phyloP scores from a whole-genome alignment of 202 grass and related monocot species.

The Miscanthus sacchariflorus region DNA sequence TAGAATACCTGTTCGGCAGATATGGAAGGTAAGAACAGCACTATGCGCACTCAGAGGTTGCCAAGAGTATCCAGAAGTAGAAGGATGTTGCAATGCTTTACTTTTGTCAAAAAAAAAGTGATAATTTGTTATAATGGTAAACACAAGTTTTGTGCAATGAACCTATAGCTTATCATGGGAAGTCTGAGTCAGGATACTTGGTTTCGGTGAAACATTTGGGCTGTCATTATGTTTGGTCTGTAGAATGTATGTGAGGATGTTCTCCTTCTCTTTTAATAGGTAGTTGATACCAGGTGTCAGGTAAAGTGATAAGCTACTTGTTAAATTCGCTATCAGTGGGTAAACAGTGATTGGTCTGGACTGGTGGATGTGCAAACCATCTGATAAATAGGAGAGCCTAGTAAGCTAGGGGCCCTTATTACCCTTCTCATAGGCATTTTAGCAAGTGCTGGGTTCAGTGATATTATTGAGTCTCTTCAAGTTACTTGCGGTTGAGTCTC shows the following conservation, averaged over 20 bases:
- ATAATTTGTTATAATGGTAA: not conserved
- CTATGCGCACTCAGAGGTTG: not conserved
- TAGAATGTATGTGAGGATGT: too few relatives aligned
- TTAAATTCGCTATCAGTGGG: not conserved
- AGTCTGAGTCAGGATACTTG: not conserved
- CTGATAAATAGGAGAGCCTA: slow-evolving; percentile 8
- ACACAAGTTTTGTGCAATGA: not conserved
- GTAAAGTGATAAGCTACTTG: not conserved
- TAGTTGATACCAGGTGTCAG: not conserved
- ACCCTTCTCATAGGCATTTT: not conserved
- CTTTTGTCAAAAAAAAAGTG: not conserved
- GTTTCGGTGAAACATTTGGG: not conserved
- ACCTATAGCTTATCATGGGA: not conserved
- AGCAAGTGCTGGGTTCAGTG: slow-evolving; percentile 3
- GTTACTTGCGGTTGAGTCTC: not conserved
- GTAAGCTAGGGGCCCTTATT: not conserved
- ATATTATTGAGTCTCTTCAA: slow-evolving; percentile 18
- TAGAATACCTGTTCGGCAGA: slow-evolving; percentile 82
- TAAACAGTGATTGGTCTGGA: not conserved
- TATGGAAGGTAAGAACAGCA: slow-evolving; percentile 83
- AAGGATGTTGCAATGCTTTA: not conserved
- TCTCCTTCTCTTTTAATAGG: not conserved
- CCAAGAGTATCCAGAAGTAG: not conserved
- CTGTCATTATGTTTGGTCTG: not conserved
- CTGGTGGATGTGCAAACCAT: not conserved